Conservation (phyloP, 176 grass and related monocot species). For the Avena insularis region DNA sequence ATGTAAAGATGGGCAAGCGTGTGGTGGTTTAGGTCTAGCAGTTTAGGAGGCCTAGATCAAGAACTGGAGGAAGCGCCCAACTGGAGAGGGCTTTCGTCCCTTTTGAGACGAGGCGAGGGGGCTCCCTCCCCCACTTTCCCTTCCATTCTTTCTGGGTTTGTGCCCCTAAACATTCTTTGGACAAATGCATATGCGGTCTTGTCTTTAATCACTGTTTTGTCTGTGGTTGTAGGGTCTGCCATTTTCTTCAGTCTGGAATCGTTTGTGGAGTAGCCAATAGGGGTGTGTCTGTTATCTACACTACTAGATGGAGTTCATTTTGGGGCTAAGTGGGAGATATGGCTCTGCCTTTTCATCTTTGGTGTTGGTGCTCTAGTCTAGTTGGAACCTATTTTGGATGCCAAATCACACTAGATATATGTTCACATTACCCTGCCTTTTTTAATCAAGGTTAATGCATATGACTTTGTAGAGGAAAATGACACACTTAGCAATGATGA, state of each 20-base stretch:
- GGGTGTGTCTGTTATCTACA: not conserved
- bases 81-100: conserved; percentile 71
- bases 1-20: not conserved
- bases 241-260: conserved; percentile 28
- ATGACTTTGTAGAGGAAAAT: not conserved
- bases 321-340: conserved; percentile 12
- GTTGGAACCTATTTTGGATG: not conserved
- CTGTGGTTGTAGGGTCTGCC: conserved; percentile 39
- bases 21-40: conserved; percentile 5
- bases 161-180: conserved; percentile 69
- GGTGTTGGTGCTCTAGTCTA: no score
- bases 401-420: not conserved
- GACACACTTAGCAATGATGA: not conserved
- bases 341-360: not conserved
- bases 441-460: not conserved
- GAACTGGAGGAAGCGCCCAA: conserved; percentile 56
- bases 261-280: not conserved
- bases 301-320: not conserved
- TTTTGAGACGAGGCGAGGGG: conserved; percentile 65
- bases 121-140: conserved; percentile 39
- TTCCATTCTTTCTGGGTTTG: conserved; percentile 56
- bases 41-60: not conserved
- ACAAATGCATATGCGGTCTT: conserved; percentile 58
- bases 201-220: conserved; percentile 65
- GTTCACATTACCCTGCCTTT: not conserved